phyloP scores from a whole-genome alignment of 1,139 yeast genomes.

The Yamadazyma songkhlaensis region DNA sequence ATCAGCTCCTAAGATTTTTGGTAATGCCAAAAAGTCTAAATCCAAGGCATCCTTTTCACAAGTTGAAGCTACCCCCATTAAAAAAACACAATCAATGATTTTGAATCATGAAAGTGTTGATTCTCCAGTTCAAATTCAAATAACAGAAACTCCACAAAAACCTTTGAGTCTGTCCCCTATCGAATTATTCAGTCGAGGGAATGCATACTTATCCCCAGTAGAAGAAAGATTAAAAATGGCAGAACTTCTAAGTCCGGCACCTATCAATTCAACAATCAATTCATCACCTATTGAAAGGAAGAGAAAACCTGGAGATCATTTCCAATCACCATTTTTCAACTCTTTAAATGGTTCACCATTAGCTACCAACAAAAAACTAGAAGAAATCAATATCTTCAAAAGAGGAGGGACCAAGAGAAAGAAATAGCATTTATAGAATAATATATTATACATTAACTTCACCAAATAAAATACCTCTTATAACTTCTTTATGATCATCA shows the following conservation, averaged over 20 bases:
- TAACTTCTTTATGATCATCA: slow-evolving; percentile 54
- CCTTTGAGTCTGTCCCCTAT: slow-evolving; percentile 7
- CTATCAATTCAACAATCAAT: slow-evolving; percentile 6
- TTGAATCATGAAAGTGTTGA: neutral
- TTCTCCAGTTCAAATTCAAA: slow-evolving; percentile 1
- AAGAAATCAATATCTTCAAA: slow-evolving; percentile 4
- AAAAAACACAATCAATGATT: slow-evolving; percentile 7
- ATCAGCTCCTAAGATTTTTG: slow-evolving; percentile 20
- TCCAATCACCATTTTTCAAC: slow-evolving; percentile 31
- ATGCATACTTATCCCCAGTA: slow-evolving; percentile 5
- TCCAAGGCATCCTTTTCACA: slow-evolving; percentile 10
- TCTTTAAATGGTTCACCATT: slow-evolving; percentile 24
- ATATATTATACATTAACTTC: slow-evolving; percentile 34
- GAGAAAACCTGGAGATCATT: slow-evolving; percentile 31
- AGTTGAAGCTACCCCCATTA: slow-evolving; percentile 16
- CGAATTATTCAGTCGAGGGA: neutral
- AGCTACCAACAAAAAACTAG: neutral
- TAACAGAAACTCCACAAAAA: slow-evolving; percentile 1
- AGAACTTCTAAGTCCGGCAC: slow-evolving; percentile 6
- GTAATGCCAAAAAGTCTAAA: slow-evolving; percentile 22
- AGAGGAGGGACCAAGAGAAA: slow-evolving; percentile 7
- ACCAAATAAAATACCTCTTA: slow-evolving; percentile 77
- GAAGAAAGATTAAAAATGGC: slow-evolving; percentile 2
- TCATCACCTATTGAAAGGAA: slow-evolving; percentile 20
- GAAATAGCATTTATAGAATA: neutral